Evolutionary conservation across 495 filamentous ascomycete species (phyloP).

Genomic region (Mytilinidion resinicola): DNA sequence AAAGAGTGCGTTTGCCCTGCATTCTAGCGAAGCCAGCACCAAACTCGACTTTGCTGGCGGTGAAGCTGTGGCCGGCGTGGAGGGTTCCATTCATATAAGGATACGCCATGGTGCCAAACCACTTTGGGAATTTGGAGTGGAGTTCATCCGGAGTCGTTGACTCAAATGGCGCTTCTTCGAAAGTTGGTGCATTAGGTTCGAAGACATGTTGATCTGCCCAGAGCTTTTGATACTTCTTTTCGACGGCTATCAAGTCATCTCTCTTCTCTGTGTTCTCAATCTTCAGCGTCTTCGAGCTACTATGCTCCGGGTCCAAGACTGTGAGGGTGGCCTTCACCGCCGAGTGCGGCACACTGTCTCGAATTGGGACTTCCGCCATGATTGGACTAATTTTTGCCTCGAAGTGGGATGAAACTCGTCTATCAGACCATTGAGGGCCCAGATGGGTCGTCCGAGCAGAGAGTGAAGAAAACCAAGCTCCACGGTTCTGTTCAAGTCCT

Average conservation of each 20-base stretch:
- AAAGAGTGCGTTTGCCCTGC: slow-evolving; percentile 80
- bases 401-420: no score
- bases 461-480: neutral
- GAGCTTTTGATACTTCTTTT: slow-evolving; percentile 83
- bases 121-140: slow-evolving; percentile 78
- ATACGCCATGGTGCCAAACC: slow-evolving; percentile 59
- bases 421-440: neutral
- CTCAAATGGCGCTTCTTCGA: slow-evolving; percentile 62
- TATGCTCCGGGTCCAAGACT: neutral
- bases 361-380: no score
- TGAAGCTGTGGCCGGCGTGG: slow-evolving; percentile 88
- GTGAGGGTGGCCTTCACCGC: neutral
- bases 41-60: slow-evolving; percentile 86
- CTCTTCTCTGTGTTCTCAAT: slow-evolving; percentile 66
- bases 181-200: slow-evolving; percentile 71
- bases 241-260: slow-evolving; percentile 75
- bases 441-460: neutral
- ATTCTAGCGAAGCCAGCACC: slow-evolving; percentile 74
- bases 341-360: neutral
- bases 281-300: neutral
- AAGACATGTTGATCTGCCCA: slow-evolving; percentile 77
- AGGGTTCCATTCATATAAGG: slow-evolving; percentile 93
- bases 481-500: neutral
- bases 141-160: slow-evolving; percentile 64
- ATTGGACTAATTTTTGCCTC: no score